Evolutionary conservation across 1,139 yeast species (phyloP), one percentile per base, ranked within the genome.

Genomic region (Suhomyces bokatorum): DNA sequence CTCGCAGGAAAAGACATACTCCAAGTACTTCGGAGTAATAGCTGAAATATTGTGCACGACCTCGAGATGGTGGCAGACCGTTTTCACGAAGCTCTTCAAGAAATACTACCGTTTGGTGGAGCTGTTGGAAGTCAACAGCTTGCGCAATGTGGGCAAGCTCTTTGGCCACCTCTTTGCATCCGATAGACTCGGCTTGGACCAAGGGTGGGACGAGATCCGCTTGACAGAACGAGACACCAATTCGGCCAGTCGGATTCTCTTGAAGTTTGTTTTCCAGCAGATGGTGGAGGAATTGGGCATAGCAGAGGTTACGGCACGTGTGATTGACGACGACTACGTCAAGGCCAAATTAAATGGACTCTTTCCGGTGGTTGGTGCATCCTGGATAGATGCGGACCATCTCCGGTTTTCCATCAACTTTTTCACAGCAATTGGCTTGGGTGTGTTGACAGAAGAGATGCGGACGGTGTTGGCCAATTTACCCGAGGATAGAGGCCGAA

Each of bases 401-500:
- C 67, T 84, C 11, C 69, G 95, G 47, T 93, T 90, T 60, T 79
- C 96, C 2, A 89, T 91, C 60, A 93, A 93, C 59, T 93, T 77
- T 61, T 93, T 91, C 65, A 91, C 98, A 0, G 97, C 97, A 1
- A 89, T 93, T 53, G 96, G 96, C 0, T 63, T 91, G 43, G 98
- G 98, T 39, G 75, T 78, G 2, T 61, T 93, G 47, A 91, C 98
- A 0, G 96, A 89, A 39, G 78, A 70, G 10, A 86, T 90, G 95
- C 77, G 99, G 64, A 75, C 70, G 10, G 73, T 70, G 12, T 67
- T 87, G 48, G 56, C 62, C 43, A 56, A 57, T 26, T 52, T 75
- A 31, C 75, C 78, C 0, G 59, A 54, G 47, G 60, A 55, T 1
- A 51, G 61, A 50, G 57, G 56, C 34, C 47, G 59, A 33, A 37